Evolutionary conservation across 768 basidiomycete species (phyloP), one percentile per base, ranked within the genome.

Genomic region (Tephrocybe sp.): DNA sequence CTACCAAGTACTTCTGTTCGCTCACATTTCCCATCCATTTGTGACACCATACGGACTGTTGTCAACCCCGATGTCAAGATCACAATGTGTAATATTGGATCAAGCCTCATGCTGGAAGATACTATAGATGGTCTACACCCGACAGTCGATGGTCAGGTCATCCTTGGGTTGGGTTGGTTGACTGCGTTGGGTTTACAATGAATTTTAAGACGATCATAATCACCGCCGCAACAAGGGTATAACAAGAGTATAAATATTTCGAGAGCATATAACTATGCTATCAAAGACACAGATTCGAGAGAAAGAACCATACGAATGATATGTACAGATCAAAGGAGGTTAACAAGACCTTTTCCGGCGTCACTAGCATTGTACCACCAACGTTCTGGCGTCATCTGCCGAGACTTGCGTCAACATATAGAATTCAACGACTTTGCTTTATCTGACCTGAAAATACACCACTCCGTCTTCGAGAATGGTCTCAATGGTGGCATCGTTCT

Each of bases 381-480:
- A 7, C 49, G 43, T 25, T 61, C 58, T 9, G 60, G 32, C 7
- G 56, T 61, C 15, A 58, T 60, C 67, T 43, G 15, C 66, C 27
- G 4, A 39, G 41, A 26, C n/a, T n/a, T n/a, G n/a, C n/a, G n/a
- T n/a, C n/a, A n/a, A n/a, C n/a, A n/a, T n/a, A n/a, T n/a, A 21
- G 19, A 22, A 19, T 21, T 21, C 42, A n/a, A 12, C 18, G 18
- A 43, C 3, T n/a, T 13, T n/a, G 9, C 44, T 39, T 31, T 11
- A 16, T 5, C 42, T 37, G 2, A 71, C 72, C 63, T 72, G 68
- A 21, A 73, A 45, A 50, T 69, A 73, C n/a, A 67, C 56, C 18
- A 64, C 52, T 13, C 69, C 71, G 39, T 70, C 68, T 47, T 70
- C 67, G 35, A 73, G 38, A 30, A 66, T 55, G 3, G 62, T 61